phyloP scores from a whole-genome alignment of 306 rosid genomes.

The Astragalus glycyphyllos region DNA sequence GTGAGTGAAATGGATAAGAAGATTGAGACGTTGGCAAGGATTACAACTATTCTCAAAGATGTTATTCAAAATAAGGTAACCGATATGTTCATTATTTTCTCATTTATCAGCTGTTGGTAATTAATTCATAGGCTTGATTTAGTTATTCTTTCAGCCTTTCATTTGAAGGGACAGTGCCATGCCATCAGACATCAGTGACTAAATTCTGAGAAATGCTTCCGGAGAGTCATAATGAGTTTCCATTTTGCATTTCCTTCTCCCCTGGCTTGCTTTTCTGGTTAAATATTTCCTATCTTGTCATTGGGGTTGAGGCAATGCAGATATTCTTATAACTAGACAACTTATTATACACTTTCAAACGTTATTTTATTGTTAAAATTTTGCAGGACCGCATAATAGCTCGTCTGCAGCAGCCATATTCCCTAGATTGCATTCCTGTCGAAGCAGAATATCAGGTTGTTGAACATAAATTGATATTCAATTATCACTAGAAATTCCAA shows the following conservation, averaged over 20 bases:
- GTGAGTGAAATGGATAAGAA: constrained; percentile 95
- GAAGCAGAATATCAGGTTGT: constrained; percentile 97
- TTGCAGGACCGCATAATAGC: constrained; percentile 92
- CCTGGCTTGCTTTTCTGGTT: constrained; percentile 8
- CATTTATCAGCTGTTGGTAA: not conserved
- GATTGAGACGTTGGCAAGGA: constrained; percentile 80
- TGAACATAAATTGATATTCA: not conserved
- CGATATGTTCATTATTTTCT: not conserved
- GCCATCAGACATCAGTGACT: too few species aligned
- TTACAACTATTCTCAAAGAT: constrained; percentile 82
- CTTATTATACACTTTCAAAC: not conserved
- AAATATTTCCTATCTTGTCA: not conserved
- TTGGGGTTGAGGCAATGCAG: not conserved
- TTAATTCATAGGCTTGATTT: not conserved
- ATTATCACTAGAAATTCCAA: not conserved
- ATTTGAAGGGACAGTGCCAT: not conserved
- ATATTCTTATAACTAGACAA: not conserved
- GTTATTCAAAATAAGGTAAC: constrained; percentile 94
- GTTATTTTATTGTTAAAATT: constrained; percentile 27
- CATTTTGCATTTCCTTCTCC: not conserved
- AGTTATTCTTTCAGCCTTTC: constrained; percentile 12
- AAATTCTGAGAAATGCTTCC: constrained; percentile 13
- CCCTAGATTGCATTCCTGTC: constrained; percentile 94
- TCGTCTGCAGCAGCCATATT: constrained; percentile 96
- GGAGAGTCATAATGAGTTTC: not conserved